These are phyloP conservation scores for Trichoderma sp. DNA, from an alignment of 2,329 filamentous ascomycete species.

Conservation along the genomic window DNA sequence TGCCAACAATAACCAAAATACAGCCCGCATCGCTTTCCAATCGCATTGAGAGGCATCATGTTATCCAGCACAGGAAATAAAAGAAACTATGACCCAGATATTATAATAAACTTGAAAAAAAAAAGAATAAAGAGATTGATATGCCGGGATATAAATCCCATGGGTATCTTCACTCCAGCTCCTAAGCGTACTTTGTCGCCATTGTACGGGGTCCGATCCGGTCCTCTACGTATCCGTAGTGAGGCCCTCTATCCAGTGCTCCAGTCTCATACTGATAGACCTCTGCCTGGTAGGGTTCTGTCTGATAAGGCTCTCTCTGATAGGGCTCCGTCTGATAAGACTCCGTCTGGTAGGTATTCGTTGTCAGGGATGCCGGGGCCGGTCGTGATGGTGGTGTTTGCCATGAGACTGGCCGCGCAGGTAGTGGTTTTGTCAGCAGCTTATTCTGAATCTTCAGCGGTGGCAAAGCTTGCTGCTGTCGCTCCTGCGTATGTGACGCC, in stretches of 20 bases:
- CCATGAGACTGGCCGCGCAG: constrained; percentile 20
- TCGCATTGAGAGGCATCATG: not conserved
- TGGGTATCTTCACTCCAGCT: not conserved
- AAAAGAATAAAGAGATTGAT: not conserved
- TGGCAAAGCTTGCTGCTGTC: not conserved
- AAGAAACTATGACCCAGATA: not conserved
- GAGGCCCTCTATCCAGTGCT: not conserved
- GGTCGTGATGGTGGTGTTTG: not conserved
- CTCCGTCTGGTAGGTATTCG: not conserved
- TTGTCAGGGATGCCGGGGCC: not conserved
- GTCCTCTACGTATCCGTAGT: constrained; percentile 13
- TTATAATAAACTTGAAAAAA: not conserved
- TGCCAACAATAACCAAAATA: not conserved
- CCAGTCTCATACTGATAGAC: not conserved
- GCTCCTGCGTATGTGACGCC: constrained; percentile 43
- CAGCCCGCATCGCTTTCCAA: constrained; percentile 1
- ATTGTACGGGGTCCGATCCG: not conserved
- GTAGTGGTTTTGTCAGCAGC: constrained; percentile 13
- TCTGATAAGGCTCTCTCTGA: not conserved
- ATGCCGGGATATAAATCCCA: not conserved
- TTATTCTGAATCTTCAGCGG: not conserved
- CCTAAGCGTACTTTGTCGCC: not conserved
- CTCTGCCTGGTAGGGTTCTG: not conserved
- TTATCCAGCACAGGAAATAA: constrained; percentile 12
- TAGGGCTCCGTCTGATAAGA: too few relatives aligned